A percentile compares a stretch with the other conserved stretches of the same genome.
phyloP scores from a whole-genome alignment of 148 eudicot species.

The Spergularia bocconei region DNA sequence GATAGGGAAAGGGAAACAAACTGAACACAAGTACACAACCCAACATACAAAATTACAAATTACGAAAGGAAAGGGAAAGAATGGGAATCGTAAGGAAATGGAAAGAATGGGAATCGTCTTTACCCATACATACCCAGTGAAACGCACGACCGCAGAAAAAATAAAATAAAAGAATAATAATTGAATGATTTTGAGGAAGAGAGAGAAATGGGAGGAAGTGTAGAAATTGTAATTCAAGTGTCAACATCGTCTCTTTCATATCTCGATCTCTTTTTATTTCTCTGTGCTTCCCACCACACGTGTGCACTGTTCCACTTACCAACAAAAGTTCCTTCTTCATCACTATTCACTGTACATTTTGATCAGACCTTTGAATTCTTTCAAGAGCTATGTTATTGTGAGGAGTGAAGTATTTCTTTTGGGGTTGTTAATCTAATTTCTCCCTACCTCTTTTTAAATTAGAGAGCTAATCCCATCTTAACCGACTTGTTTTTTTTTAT shows the following conservation, averaged over 20 bases:
- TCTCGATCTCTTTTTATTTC: constrained; percentile 13
- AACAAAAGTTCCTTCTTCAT: constrained; percentile 13
- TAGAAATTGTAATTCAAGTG: constrained; percentile 8
- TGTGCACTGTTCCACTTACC: constrained; percentile 27
- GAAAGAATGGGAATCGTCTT: no score
- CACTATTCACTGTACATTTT: neutral
- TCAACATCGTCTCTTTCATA: constrained; percentile 22
- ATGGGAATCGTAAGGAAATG: no score
- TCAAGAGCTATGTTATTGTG: neutral
- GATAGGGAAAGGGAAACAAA: no score
- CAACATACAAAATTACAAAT: no score
- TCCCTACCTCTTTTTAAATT: no score
- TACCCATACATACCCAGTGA: no score
- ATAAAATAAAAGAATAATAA: no score
- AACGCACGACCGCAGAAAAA: no score
- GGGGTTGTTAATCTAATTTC: neutral
- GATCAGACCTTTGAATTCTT: constrained; percentile 17
- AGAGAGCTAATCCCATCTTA: no score
- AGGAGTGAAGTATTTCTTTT: neutral
- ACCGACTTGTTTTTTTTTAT: no score
- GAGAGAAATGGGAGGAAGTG: neutral
- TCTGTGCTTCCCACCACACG: constrained; percentile 34
- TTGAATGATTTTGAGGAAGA: neutral
- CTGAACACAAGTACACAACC: no score
- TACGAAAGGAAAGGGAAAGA: no score